phyloP scores from a whole-genome alignment of 2,329 filamentous ascomycete species.

The Reticulascus tulasneorum region DNA sequence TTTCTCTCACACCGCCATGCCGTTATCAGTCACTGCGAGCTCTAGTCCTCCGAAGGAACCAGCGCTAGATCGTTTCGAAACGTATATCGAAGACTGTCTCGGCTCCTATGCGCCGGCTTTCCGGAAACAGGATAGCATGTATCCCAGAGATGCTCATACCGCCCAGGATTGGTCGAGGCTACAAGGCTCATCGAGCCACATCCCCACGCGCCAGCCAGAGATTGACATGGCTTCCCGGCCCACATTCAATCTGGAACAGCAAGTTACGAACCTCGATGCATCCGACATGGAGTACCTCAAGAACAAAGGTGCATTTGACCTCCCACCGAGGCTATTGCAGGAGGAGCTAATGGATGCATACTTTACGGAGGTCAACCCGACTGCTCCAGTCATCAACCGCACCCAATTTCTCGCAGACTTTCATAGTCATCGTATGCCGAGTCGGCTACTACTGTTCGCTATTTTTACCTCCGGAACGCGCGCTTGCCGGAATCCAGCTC shows the following conservation, averaged over 20 bases:
- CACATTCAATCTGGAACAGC: conserved; percentile 9
- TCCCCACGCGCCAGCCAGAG: background rate
- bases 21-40: too few relatives aligned
- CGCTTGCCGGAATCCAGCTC: conserved; percentile 10
- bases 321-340: conserved; percentile 8
- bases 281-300: conserved; percentile 12
- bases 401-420: conserved; percentile 9
- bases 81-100: conserved; percentile 10
- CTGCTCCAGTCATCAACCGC: conserved; percentile 10
- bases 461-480: conserved; percentile 13
- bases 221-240: conserved; percentile 10
- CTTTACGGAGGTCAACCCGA: conserved; percentile 14
- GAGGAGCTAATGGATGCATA: conserved; percentile 10
- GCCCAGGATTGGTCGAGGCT: background rate
- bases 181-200: too few relatives aligned
- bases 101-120: conserved; percentile 11
- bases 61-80: conserved; percentile 12
- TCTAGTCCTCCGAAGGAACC: too few relatives aligned
- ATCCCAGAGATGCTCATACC: background rate
- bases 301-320: conserved; percentile 12
- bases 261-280: conserved; percentile 8
- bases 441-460: conserved; percentile 14
- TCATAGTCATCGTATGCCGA: conserved; percentile 3
- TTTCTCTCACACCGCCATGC: too few relatives aligned
- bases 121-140: background rate